Evolutionary conservation across 352 stramenopile species (phyloP), one percentile per base, ranked within the genome.

Genomic region (Pythium guiyangense): DNA sequence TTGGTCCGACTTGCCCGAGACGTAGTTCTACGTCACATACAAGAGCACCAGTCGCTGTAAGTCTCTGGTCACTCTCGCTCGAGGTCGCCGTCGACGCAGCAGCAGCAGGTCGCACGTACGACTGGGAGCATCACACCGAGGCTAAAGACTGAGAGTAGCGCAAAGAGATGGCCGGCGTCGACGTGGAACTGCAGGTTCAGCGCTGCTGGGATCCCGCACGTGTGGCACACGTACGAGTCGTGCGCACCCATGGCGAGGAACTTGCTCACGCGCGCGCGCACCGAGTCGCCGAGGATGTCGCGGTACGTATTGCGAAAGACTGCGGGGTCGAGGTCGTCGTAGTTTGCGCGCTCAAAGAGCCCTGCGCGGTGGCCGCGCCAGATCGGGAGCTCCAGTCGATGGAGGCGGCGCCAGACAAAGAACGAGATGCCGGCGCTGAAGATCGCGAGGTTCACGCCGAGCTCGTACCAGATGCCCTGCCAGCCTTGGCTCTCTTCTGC

Each of bases 281-380:
- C 12, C 3, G 67, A 76, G 4, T 53, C 31, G 2, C 70, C 79
- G 4, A 67, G 46, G 27, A 91, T 69, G 40, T 82, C 68, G 1
- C 67, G 49, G 60, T 90, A 88, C 40, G 74, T 79, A 46, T 63
- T 60, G 17, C 59, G 58, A 42, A 88, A 90, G 18, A 52, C 55
- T 6, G 64, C 45, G 12, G 59, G 53, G 8, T 74, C 61, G 0
- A 89, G 60, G 29, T 80, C 66, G 43, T 90, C 83, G 49, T 80
- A 89, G 67, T 93, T 91, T 47, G 71, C 71, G 34, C 78, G 82
- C 54, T 91, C 73, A 65, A 93, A 93, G 14, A 93, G 72, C 15
- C 66, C 67, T 26, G 70, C 71, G 1, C 75, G 72, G 39, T 86
- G 72, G 2, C 69, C 70, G n/a, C 76, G 62, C 77, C 78, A 93